Percentiles rank a stretch among this genome's conserved stretches.
These are phyloP conservation scores for Xylaria sp. DNA, from an alignment of 2,329 filamentous ascomycete genomes.

Conservation along the genomic window DNA sequence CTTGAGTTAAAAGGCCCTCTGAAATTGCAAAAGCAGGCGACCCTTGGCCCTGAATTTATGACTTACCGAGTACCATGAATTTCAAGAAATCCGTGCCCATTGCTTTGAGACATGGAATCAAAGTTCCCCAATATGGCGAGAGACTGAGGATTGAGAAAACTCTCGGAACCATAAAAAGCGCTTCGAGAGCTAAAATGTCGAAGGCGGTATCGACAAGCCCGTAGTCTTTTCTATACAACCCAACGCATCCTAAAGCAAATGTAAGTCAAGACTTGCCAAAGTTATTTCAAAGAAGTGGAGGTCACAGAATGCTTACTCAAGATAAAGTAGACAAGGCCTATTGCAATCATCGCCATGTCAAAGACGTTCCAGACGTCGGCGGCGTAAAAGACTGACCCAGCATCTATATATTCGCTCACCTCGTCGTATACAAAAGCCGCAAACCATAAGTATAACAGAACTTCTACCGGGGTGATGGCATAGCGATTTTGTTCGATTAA, in stretches of 20 bases:
- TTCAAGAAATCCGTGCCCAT: slow-evolving; percentile 91
- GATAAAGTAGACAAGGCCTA: slow-evolving; percentile 75
- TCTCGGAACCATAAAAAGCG: slow-evolving; percentile 87
- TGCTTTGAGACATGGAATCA: slow-evolving; percentile 90
- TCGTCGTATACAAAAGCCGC: slow-evolving; percentile 89
- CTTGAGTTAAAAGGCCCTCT: neutral
- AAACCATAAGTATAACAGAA: slow-evolving; percentile 85
- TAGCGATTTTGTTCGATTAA: slow-evolving; percentile 76
- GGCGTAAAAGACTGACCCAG: slow-evolving; percentile 85
- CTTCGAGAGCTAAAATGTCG: slow-evolving; percentile 88
- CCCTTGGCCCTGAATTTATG: slow-evolving; percentile 50
- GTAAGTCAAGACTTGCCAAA: slow-evolving; percentile 35
- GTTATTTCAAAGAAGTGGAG: neutral
- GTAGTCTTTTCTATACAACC: slow-evolving; percentile 68
- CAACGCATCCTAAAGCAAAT: slow-evolving; percentile 67
- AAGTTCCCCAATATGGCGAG: slow-evolving; percentile 88
- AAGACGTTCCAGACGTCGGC: slow-evolving; percentile 85
- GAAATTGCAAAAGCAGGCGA: neutral
- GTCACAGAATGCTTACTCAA: slow-evolving; percentile 66
- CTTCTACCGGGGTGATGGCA: slow-evolving; percentile 74
- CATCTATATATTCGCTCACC: slow-evolving; percentile 84
- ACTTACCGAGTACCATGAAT: slow-evolving; percentile 79
- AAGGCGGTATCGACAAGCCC: slow-evolving; percentile 81
- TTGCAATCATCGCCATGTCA: slow-evolving; percentile 77
- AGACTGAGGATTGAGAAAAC: slow-evolving; percentile 88